These are phyloP conservation scores for Alternaria sp. DNA, from an alignment of 2,329 filamentous ascomycete species.

Conservation along the genomic window DNA sequence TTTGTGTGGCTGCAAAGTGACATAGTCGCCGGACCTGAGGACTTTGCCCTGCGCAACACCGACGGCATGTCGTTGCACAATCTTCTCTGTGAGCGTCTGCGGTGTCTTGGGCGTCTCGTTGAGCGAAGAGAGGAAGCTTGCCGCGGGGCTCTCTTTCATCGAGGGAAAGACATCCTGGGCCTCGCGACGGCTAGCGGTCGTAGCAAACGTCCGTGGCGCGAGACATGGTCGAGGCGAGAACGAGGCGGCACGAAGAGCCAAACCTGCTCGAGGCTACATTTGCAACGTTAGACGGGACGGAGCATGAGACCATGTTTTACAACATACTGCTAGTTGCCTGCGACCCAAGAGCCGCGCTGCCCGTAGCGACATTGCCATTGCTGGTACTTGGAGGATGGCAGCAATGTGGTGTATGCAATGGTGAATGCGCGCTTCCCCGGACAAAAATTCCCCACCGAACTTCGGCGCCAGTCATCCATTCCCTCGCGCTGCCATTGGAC, in stretches of 20 bases:
- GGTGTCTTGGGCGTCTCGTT: conserved; percentile 59
- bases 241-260: conserved; percentile 37
- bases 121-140: conserved; percentile 79
- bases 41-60: conserved; percentile 77
- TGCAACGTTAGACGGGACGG: conserved; percentile 21
- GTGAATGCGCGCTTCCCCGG: conserved; percentile 22
- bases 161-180: conserved; percentile 63
- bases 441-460: conserved; percentile 31
- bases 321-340: conserved; percentile 41
- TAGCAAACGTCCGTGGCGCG: conserved; percentile 38
- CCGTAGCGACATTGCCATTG: conserved; percentile 51
- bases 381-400: conserved; percentile 17
- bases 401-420: conserved; percentile 30
- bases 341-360: conserved; percentile 44
- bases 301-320: not conserved
- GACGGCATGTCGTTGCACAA: conserved; percentile 83
- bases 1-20: conserved; percentile 73
- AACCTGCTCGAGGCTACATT: conserved; percentile 35
- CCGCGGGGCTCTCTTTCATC: conserved; percentile 65
- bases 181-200: conserved; percentile 32
- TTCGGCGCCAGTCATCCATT: conserved; percentile 10
- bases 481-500: conserved; percentile 35
- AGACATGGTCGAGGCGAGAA: conserved; percentile 33
- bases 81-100: conserved; percentile 92
- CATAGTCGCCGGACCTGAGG: conserved; percentile 83